Evolutionary conservation across 2,329 filamentous ascomycete species (phyloP), one percentile per base, ranked within the genome.

Genomic region (Elsinoe batatas): DNA sequence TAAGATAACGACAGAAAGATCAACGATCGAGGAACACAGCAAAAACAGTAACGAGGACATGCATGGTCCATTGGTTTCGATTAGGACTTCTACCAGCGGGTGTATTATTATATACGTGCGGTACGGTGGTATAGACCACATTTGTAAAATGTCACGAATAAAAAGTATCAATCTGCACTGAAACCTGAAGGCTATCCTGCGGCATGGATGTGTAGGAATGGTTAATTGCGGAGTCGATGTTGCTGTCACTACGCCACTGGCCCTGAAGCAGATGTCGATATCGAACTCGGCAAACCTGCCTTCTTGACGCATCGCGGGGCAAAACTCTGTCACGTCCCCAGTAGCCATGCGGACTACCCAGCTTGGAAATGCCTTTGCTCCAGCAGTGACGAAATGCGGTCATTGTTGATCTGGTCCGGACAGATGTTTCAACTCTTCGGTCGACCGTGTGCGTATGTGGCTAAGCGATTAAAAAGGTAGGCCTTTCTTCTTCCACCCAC

Each of bases 121-220:
- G 30, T 26, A 49, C 33, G 17, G 44, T 35, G 22, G 33, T 13
- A 15, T 49, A 49, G 44, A 49, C 44, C 33, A 11, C 15, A n/a
- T 13, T 49, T 49, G 44, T 49, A 49, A 49, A 5, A 49, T 49
- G 44, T 35, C 26, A 49, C 44, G 44, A 49, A 49, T 49, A 49
- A 49, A 33, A 10, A 15, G 33, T 15, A n/a, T n/a, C n/a, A 26
- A 33, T 49, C 44, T 22, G 40, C 40, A 26, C 10, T 26, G 18
- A 44, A 17, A 4, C 4, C 7, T 30, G 7, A 5, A 30, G 7
- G 4, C 2, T 30, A 2, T 7, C 7, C 26, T 30, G 26, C 7
- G 7, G 26, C 7, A 30, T 30, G 8, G 7, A 5, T 30, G 7
- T 30, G 26, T 7, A 30, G 2, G 3, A 8, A 2, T 30, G 3